Evolutionary conservation across 805 yeast genomes (phyloP).

Genomic region (Saccharomycopsis fibuligera): DNA sequence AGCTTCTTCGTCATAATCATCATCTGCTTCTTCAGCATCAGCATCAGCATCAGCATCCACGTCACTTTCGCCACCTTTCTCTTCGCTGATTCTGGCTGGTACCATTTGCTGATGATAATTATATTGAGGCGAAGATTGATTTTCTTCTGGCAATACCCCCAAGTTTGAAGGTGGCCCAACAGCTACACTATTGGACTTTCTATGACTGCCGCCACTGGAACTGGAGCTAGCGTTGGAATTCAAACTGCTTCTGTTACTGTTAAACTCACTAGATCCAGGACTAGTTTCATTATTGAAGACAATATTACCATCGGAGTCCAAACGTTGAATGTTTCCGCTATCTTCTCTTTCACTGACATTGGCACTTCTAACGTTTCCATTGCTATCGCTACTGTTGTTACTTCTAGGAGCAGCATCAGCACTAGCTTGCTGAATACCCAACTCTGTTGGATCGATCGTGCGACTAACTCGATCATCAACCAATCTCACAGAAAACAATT

Average conservation of each 20-base stretch:
- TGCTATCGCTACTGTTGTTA: slow-evolving; percentile 8
- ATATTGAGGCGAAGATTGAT: too few relatives aligned
- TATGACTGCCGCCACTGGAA: slow-evolving; percentile 2
- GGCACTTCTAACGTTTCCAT: not conserved
- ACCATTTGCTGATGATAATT: not conserved
- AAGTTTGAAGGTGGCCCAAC: slow-evolving; percentile 6
- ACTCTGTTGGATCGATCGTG: slow-evolving; percentile 18
- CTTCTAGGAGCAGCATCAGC: not conserved
- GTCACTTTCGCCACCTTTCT: not conserved
- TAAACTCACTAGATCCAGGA: not conserved
- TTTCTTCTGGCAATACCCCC: slow-evolving; percentile 16
- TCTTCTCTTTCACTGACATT: slow-evolving; percentile 16
- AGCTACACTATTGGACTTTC: slow-evolving; percentile 13
- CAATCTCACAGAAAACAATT: slow-evolving; percentile 69
- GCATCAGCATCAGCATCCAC: not conserved
- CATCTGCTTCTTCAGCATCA: not conserved
- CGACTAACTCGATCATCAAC: slow-evolving; percentile 51
- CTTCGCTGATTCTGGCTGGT: slow-evolving; percentile 3
- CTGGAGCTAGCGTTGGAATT: slow-evolving; percentile 3
- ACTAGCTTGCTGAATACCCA: not conserved
- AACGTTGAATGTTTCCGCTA: slow-evolving; percentile 18
- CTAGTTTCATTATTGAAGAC: not conserved
- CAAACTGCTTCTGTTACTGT: slow-evolving; percentile 7
- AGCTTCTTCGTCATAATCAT: not conserved
- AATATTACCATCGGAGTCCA: slow-evolving; percentile 19